These are phyloP conservation scores for Carex kokanica DNA, from an alignment of 176 grass and related monocot genomes.

Conservation along the genomic window DNA sequence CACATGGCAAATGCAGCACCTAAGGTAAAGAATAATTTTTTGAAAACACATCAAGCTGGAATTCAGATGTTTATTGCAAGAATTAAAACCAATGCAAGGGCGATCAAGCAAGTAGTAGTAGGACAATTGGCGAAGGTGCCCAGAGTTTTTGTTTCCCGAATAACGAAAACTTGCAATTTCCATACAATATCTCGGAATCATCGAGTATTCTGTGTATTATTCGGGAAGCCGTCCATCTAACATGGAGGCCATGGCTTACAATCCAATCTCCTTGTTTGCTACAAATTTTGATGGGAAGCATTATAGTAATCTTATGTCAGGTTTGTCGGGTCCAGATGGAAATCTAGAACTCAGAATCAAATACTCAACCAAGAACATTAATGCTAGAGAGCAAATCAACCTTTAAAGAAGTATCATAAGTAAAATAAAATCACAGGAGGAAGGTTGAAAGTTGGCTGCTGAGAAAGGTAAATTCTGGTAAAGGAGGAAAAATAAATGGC, in stretches of 20 bases:
- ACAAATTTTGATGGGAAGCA: constrained; percentile 24
- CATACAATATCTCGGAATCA: constrained; percentile 10
- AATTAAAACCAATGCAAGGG: background rate
- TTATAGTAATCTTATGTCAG: constrained; percentile 21
- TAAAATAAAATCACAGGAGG: background rate
- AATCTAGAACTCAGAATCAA: constrained; percentile 11
- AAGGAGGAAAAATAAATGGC: constrained; percentile 1
- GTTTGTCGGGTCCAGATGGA: background rate
- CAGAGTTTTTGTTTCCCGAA: constrained; percentile 15
- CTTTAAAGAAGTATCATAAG: background rate
- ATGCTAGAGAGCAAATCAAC: background rate
- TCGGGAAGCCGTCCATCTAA: constrained; percentile 11
- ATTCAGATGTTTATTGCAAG: constrained; percentile 22
- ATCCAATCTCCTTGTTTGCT: constrained; percentile 10
- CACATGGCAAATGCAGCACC: background rate
- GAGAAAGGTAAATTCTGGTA: background rate
- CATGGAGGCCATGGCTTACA: background rate
- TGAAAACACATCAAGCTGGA: constrained; percentile 7
- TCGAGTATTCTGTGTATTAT: constrained; percentile 14
- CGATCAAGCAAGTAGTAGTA: constrained; percentile 15
- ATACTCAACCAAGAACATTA: background rate
- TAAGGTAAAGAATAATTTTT: constrained; percentile 15
- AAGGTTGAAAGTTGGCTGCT: background rate
- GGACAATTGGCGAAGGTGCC: background rate
- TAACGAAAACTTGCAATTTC: constrained; percentile 10